Conservation (phyloP, 352 stramenopile species). For the Phytophthora sp. region DNA sequence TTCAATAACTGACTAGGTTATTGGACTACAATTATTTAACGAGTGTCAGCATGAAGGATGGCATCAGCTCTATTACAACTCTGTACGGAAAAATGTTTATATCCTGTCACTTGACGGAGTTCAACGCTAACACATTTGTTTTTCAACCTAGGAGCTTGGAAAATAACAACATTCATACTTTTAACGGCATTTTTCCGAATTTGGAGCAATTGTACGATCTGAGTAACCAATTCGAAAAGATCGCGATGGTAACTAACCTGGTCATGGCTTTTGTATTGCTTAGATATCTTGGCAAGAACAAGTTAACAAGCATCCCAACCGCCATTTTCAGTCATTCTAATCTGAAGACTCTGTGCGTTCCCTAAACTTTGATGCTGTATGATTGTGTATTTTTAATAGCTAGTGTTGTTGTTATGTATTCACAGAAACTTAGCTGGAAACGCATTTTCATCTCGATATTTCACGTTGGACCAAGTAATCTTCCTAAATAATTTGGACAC, state of each 20-base stretch:
- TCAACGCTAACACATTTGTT: neutral
- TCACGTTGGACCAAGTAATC: slow-evolving; percentile 37
- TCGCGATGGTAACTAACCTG: neutral
- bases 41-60: neutral
- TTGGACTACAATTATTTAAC: slow-evolving; percentile 19
- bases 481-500: slow-evolving; percentile 30
- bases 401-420: too few species aligned
- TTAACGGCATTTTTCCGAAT: neutral
- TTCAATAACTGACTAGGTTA: neutral
- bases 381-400: neutral
- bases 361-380: neutral
- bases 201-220: neutral
- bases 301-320: slow-evolving; percentile 42
- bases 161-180: slow-evolving; percentile 2
- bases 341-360: slow-evolving; percentile 41
- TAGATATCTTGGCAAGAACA: slow-evolving; percentile 47
- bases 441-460: slow-evolving; percentile 27
- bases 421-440: slow-evolving; percentile 36
- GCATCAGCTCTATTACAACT: slow-evolving; percentile 8
- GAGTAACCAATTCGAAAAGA: too few species aligned
- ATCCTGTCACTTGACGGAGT: neutral
- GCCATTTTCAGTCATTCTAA: slow-evolving; percentile 42
- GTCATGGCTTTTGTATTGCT: neutral
- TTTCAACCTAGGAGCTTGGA: neutral
- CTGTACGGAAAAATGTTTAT: neutral